These are phyloP conservation scores for Kodamaea fukazawae DNA, from an alignment of 805 yeast species.

Conservation along the genomic window DNA sequence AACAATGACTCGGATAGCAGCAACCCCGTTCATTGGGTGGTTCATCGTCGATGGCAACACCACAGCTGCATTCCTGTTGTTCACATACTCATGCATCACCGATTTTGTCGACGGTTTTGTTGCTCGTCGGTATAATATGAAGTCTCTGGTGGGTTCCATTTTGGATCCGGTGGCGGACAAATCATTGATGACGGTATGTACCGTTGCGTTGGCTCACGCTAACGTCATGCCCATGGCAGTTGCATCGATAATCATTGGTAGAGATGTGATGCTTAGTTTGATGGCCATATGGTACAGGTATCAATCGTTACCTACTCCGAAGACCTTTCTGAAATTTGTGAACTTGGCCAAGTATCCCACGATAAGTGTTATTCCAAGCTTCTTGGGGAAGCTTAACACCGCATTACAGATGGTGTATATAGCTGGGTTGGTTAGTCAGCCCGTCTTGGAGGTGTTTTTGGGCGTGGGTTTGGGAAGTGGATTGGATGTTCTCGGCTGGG, in stretches of 20 bases:
- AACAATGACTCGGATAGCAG: constrained; percentile 73
- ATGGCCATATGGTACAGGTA: constrained; percentile 74
- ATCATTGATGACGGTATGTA: constrained; percentile 80
- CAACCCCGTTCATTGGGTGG: constrained; percentile 85
- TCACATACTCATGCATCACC: constrained; percentile 83
- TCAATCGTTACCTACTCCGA: constrained; percentile 70
- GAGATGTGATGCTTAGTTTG: constrained; percentile 72
- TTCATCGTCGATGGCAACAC: constrained; percentile 64
- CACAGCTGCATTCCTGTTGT: constrained; percentile 64
- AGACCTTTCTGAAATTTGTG: constrained; percentile 67
- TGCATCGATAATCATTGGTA: constrained; percentile 73
- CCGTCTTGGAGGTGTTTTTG: constrained; percentile 27
- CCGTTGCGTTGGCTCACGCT: constrained; percentile 68
- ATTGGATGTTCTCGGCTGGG: constrained; percentile 17
- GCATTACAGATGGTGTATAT: constrained; percentile 89
- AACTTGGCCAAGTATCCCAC: constrained; percentile 72
- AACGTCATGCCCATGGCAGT: constrained; percentile 64
- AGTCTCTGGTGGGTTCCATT: constrained; percentile 82
- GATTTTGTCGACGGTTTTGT: constrained; percentile 90
- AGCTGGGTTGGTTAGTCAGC: constrained; percentile 44
- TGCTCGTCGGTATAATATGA: constrained; percentile 76
- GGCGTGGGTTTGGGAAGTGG: constrained; percentile 11
- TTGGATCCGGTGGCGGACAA: constrained; percentile 97
- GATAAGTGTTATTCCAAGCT: constrained; percentile 85
- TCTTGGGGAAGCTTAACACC: constrained; percentile 84